Base-by-base conservation (phyloP, 2,329 filamentous ascomycete genomes). In the Penicillium sp. region DNA sequence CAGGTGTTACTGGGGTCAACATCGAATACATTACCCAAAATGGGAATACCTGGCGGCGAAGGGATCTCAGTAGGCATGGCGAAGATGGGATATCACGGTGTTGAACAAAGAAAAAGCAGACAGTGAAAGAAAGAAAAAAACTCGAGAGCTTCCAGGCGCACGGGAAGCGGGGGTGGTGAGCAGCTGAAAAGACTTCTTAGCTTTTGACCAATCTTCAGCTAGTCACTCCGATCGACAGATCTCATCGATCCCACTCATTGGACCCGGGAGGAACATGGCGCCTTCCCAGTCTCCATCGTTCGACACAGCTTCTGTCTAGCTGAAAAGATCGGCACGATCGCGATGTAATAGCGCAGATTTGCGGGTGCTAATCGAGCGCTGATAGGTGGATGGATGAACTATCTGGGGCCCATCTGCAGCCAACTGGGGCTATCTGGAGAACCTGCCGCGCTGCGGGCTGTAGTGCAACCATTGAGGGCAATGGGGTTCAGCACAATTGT, bases 11-110 rank as follows among this genome's bases (percentile, higher is more conserved):
- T 74, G 1, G 76, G 71, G 53, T 80, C 70, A 45, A 83, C 54
- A 51, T 81, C 76, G 36, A 78, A 74, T 45, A 82, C 62, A 56
- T 83, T 83, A 7, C 80, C 80, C 24, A 83, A 58, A 23, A 83
- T 56, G 2, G 79, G 79, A 23, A 80, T 62, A 9, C 77, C 78
- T 1, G 74, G 75, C 3, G 80, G 80, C 49, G 75, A 72, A 12
- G 80, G 80, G 44, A 83, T 81, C 9, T 76, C 74, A 13, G 70
- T 70, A 28, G 78, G 70, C 79, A 75, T 75, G 23, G 39, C 62
- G 54, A 39, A 21, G 28, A 26, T 13, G 29, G 46, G 33, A 39
- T 56, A 52, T 58, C 51, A 46, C 43, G 43, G 39, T 44, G 49
- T 16, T 55, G 51, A 47, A 57, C 42, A 54, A 51, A 38, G 13